These are phyloP conservation scores for Allomyces macrogynus DNA, from an alignment of 192 early-diverging fungal species.

Conservation along the genomic window DNA sequence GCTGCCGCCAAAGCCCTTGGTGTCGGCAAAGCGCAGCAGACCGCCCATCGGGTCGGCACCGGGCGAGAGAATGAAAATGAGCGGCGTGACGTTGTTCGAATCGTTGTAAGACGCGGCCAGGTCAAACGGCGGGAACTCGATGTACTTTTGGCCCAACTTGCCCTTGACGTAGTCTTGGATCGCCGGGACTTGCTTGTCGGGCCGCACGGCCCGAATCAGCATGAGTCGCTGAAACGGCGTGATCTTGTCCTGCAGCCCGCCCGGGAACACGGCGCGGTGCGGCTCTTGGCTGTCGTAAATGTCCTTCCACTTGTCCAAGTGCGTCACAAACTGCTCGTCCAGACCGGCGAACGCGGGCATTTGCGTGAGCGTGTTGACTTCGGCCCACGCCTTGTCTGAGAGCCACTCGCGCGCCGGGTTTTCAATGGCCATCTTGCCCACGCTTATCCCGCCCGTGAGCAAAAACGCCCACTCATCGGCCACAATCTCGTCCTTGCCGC, in stretches of 20 bases:
- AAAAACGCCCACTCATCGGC: conserved; percentile 29
- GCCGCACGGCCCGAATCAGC: conserved; percentile 24
- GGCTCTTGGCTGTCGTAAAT: conserved; percentile 23
- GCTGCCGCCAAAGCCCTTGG: conserved; percentile 30
- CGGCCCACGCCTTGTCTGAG: conserved; percentile 35
- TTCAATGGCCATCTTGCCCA: conserved; percentile 10
- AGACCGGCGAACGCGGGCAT: conserved; percentile 27
- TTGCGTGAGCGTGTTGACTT: conserved; percentile 24
- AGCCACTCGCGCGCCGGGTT: conserved; percentile 12
- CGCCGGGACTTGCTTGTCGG: conserved; percentile 29
- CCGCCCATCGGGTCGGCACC: conserved; percentile 44
- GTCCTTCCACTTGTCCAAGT: conserved; percentile 27
- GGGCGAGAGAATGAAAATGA: conserved; percentile 42
- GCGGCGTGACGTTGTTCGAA: conserved; percentile 28
- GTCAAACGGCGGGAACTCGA: conserved; percentile 43
- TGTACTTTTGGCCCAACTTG: conserved; percentile 42
- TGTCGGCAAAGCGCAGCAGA: conserved; percentile 39
- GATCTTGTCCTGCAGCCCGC: conserved; percentile 17
- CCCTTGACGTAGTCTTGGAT: conserved; percentile 38
- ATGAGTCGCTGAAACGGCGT: conserved; percentile 31
- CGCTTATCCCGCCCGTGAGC: conserved; percentile 30
- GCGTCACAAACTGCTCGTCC: conserved; percentile 19
- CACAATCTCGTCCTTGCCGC: conserved; percentile 23
- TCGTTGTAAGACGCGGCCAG: conserved; percentile 34
- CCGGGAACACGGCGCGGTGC: conserved; percentile 17